Base-by-base conservation (phyloP, 2,329 filamentous ascomycete genomes). In the Colletotrichum theobromicola region DNA sequence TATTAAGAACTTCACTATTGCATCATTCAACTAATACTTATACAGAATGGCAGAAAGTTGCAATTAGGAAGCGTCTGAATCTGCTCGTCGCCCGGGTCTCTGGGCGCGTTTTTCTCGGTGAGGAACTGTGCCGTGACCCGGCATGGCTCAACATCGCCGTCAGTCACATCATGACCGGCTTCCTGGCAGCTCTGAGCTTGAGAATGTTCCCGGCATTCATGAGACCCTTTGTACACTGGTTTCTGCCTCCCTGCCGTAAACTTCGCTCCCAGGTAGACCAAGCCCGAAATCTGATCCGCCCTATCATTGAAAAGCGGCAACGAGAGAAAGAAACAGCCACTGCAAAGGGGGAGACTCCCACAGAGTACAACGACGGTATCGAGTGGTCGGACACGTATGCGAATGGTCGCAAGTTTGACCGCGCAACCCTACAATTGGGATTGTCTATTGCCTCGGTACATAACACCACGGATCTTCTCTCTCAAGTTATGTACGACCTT, bases 101-200 rank as follows among this genome's bases (percentile, higher is more conserved):
- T 50, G 42, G 42, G 42, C 42, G 42, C n/a, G 42, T 50, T 7
- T 50, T 50, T 2, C 42, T 50, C 3, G 88, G 88, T 5, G 77
- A 80, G 9, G 79, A 82, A 5, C 78, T 88, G 7, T 88, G 86
- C 77, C 85, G 85, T 6, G 84, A 89, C 76, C 77, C 84, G 32
- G 80, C 83, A 46, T 90, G 88, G 88, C 82, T 89, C n/a, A 79
- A 84, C 4, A 84, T 88, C 66, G 78, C 85, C 67, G 80, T 86
- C 79, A 79, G 81, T 28, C 88, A 87, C 75, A 85, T 85, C 15
- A 67, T 84, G 18, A 80, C 86, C 70, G 78, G 79, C 46, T 83
- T 88, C 77, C 60, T 78, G 68, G 79, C 82, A 42, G 76, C 83
- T 66, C 35, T 82, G 69, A 57, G 82, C 16, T 82, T 90, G 69